phyloP scores from a whole-genome alignment of 805 yeast genomes.

The Suhomyces prunicola region DNA sequence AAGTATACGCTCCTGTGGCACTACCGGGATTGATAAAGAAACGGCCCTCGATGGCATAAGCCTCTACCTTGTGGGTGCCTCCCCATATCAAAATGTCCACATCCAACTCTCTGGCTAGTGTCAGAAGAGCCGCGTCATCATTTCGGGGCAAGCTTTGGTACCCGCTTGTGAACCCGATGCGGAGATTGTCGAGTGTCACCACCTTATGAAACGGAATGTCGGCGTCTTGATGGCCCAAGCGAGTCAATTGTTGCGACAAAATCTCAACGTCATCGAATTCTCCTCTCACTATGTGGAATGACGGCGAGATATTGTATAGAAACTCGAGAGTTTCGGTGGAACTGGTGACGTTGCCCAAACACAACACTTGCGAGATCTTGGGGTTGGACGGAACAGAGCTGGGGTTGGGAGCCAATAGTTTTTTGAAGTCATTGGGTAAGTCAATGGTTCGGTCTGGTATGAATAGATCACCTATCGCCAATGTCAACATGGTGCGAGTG shows the following conservation, averaged over 20 bases:
- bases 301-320: constrained; percentile 65
- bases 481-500: constrained; percentile 30
- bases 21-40: constrained; percentile 96
- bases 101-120: constrained; percentile 84
- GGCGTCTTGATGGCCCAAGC: constrained; percentile 13
- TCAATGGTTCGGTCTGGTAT: constrained; percentile 82
- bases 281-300: constrained; percentile 75
- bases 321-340: constrained; percentile 62
- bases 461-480: constrained; percentile 87
- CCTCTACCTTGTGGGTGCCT: constrained; percentile 89
- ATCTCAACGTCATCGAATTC: constrained; percentile 61
- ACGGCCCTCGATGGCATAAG: constrained; percentile 87
- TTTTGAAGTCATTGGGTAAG: constrained; percentile 61
- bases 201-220: constrained; percentile 59
- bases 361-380: constrained; percentile 78
- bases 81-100: constrained; percentile 92
- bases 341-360: constrained; percentile 79
- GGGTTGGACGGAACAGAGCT: constrained; percentile 38
- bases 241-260: constrained; percentile 29
- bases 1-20: constrained; percentile 85
- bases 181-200: constrained; percentile 65
- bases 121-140: constrained; percentile 80
- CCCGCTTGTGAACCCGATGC: constrained; percentile 84
- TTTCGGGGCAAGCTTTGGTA: constrained; percentile 77
- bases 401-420: constrained; percentile 68